Conservation (phyloP, 306 rosid species). For the Quercus glauca region DNA sequence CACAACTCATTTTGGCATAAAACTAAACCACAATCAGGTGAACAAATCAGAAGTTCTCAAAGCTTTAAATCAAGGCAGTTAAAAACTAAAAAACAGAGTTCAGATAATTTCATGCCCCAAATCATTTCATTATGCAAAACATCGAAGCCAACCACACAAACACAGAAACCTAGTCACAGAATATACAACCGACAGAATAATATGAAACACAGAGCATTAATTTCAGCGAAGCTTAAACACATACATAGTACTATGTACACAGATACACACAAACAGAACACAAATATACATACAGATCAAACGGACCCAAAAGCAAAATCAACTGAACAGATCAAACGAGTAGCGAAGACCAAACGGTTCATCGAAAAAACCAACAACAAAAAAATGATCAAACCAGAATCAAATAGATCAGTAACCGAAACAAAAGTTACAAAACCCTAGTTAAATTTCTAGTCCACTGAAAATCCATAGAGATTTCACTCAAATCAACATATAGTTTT, state of each 20-base stretch:
- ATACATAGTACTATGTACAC: neutral
- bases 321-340: neutral
- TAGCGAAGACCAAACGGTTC: neutral
- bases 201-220: too few relatives aligned
- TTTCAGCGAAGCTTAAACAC: neutral
- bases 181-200: neutral
- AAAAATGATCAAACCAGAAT: neutral
- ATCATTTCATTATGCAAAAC: too few relatives aligned
- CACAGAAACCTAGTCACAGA: neutral
- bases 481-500: neutral
- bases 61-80: neutral
- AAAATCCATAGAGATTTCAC: neutral
- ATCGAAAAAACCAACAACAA: neutral
- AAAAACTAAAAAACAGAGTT: neutral
- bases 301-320: neutral
- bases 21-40: neutral
- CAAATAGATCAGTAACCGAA: neutral
- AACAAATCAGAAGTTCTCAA: neutral
- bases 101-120: too few relatives aligned
- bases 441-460: neutral
- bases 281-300: neutral
- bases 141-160: too few relatives aligned
- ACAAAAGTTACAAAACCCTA: neutral
- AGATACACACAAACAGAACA: neutral
- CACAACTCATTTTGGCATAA: too few relatives aligned